A percentile compares a stretch with the other conserved stretches of the same genome.
phyloP scores from a whole-genome alignment of 2,329 filamentous ascomycete genomes.

The Elsinoe fawcettii region DNA sequence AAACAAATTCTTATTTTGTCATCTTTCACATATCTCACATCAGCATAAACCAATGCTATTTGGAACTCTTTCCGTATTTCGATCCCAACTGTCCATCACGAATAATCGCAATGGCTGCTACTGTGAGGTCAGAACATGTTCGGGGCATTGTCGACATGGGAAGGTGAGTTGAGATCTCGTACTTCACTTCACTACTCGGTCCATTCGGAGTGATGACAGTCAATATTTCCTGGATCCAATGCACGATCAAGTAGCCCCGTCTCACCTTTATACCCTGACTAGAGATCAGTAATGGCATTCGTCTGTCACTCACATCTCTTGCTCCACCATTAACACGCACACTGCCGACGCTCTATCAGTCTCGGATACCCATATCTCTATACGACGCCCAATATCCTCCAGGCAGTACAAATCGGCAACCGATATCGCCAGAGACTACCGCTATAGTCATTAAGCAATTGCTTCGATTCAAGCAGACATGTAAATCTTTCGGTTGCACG shows the following conservation, averaged over 20 bases:
- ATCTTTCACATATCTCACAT: too few relatives aligned
- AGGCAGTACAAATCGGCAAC: constrained; percentile 35
- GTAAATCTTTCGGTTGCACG: constrained; percentile 60
- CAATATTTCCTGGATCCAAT: too few relatives aligned
- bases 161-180: constrained; percentile 14
- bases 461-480: constrained; percentile 63
- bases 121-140: constrained; percentile 10
- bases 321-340: constrained; percentile 62
- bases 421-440: constrained; percentile 55
- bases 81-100: not conserved
- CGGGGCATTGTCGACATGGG: constrained; percentile 19
- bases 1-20: too few relatives aligned
- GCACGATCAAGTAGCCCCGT: too few relatives aligned
- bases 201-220: too few relatives aligned
- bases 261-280: not conserved
- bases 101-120: not conserved
- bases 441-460: constrained; percentile 58
- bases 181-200: not conserved
- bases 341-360: constrained; percentile 67
- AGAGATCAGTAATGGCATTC: constrained; percentile 71
- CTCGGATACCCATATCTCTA: constrained; percentile 73
- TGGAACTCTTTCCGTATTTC: too few relatives aligned
- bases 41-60: too few relatives aligned
- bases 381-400: constrained; percentile 63
- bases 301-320: constrained; percentile 83